Base-by-base conservation (phyloP, 2,329 filamentous ascomycete genomes). In the Hypomyces perniciosus region DNA sequence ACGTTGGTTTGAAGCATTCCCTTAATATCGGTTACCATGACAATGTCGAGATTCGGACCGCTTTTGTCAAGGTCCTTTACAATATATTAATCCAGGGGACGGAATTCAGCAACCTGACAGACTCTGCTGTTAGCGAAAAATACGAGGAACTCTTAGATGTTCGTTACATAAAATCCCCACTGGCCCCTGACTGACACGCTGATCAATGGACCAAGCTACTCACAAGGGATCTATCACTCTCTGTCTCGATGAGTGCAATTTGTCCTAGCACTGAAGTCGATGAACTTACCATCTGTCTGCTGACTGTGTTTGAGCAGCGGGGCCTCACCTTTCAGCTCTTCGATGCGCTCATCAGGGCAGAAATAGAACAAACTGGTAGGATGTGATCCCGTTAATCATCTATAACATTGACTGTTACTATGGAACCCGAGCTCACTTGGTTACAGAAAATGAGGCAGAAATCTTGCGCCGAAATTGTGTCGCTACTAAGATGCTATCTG, bases 1-100 rank as follows among this genome's bases (percentile, higher is more conserved):
- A 87, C 57, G 83, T 87, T 35, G 84, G 84, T 3, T 67, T 87
- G 44, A 86, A 87, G 61, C 82, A 86, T 61, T 86, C 83, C 2
- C 68, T 87, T 10, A 83, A 80, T 54, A 85, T 87, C 53, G 84
- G 84, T 9, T 87, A 87, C 60, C 82, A 87, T 59, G 82, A 85
- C 58, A 85, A 85, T 58, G 71, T 84, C 31, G 82, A 86, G 57
- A 85, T 86, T 52, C 76, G 84, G 47, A 85, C 82, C 5, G 84
- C 84, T 2, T 86, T 87, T 61, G 78, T 87, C 53, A 84, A 82
- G 56, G 84, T 87, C 12, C 72, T 87, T 5, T 85, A 82, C 62
- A 86, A 86, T 61, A 86, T 87, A 48, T 66, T 87, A 12, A 76
- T 84, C n/a, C 84, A 86, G 61, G 84, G 84, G 34, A 85, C 83